Evolutionary conservation across 139 green algal genomes (phyloP).

Genomic region (Mesotaenium endlicherianum): DNA sequence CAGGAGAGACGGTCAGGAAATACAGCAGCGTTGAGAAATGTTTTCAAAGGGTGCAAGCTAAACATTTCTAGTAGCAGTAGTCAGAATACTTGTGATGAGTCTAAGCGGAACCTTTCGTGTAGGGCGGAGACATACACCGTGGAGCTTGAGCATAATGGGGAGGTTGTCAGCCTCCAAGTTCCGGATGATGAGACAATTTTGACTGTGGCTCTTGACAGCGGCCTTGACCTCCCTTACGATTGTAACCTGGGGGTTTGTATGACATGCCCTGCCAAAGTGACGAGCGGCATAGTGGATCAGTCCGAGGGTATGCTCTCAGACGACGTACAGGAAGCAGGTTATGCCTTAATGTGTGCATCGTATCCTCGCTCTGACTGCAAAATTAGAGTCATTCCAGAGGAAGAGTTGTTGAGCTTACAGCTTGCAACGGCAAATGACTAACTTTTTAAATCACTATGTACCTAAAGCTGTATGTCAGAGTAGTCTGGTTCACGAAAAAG

Average conservation of each 20-base stretch:
- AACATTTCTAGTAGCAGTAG: no score
- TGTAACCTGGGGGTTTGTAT: conserved; percentile 56
- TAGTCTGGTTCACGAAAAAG: no score
- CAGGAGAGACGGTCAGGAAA: no score
- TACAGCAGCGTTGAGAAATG: no score
- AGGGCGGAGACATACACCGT: no score
- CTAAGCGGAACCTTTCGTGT: no score
- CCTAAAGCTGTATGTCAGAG: no score
- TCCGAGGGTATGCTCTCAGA: conserved; percentile 52
- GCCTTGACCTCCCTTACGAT: conserved; percentile 48
- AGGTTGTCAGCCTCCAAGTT: conserved; percentile 30
- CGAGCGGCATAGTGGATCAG: conserved; percentile 40
- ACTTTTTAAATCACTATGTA: no score
- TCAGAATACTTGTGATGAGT: no score
- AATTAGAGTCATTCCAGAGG: conserved; percentile 46
- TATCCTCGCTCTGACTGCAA: conserved; percentile 52
- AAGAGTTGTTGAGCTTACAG: conserved; percentile 47
- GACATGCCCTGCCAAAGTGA: conserved; percentile 50
- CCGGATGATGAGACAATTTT: conserved; percentile 48
- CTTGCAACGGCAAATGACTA: conserved; percentile 27
- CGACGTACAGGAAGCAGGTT: conserved; percentile 49
- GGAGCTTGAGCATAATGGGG: conserved; percentile 28
- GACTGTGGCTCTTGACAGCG: conserved; percentile 26
- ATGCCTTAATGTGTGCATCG: conserved; percentile 49
- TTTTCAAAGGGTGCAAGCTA: no score